Evolutionary conservation across 495 filamentous ascomycete species (phyloP).

Genomic region (Lichenothelia convexa): DNA sequence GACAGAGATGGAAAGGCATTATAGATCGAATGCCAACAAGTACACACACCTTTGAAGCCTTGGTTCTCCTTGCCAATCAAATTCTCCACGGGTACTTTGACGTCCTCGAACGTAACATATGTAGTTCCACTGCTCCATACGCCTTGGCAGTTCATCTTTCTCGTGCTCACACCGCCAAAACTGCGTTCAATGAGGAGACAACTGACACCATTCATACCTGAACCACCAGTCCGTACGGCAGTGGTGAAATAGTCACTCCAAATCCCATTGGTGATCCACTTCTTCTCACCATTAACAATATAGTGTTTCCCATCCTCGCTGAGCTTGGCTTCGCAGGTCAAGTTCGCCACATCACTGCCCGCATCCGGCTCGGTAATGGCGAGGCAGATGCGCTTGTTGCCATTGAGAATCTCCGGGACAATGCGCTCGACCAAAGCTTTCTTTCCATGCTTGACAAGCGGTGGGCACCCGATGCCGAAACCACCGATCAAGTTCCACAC

Average conservation of each 20-base stretch:
- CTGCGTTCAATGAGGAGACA: slow-evolving; percentile 77
- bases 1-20: background rate
- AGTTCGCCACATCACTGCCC: slow-evolving; percentile 77
- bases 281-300: slow-evolving; percentile 99
- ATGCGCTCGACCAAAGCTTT: slow-evolving; percentile 71
- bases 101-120: slow-evolving; percentile 95
- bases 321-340: slow-evolving; percentile 88
- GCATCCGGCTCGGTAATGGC: slow-evolving; percentile 74
- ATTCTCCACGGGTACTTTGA: slow-evolving; percentile 97
- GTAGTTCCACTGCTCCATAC: slow-evolving; percentile 90
- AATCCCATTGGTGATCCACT: slow-evolving; percentile 98
- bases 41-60: slow-evolving; percentile 60
- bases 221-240: slow-evolving; percentile 71
- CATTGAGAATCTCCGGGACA: slow-evolving; percentile 65
- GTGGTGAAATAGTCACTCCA: slow-evolving; percentile 96
- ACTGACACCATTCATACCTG: slow-evolving; percentile 79
- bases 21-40: background rate
- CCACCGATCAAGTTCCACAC: slow-evolving; percentile 98
- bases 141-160: slow-evolving; percentile 96
- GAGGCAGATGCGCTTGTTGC: slow-evolving; percentile 89
- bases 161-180: slow-evolving; percentile 66
- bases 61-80: slow-evolving; percentile 94
- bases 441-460: slow-evolving; percentile 81
- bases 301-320: slow-evolving; percentile 91
- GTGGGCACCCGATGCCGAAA: slow-evolving; percentile 84